Conservation (phyloP, 345 rosid species). For the Hibiscus mutabilis region DNA sequence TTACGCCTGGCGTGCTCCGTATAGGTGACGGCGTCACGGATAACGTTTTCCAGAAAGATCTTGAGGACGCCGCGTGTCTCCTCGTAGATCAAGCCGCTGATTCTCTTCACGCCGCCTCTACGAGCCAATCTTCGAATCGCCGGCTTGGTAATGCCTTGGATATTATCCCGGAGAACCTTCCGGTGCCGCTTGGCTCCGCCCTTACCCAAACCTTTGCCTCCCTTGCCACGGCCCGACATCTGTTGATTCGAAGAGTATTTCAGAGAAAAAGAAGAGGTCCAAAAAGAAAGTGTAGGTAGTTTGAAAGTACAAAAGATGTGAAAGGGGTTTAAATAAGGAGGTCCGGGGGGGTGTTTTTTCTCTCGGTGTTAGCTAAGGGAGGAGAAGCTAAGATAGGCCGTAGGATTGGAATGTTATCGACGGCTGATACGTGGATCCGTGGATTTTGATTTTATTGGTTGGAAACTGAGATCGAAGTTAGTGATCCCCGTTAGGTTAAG, state of each 20-base stretch:
- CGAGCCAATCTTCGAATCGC: neutral
- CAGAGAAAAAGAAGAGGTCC: neutral
- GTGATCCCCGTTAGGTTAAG: neutral
- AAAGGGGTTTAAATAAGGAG: neutral
- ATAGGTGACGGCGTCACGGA: neutral
- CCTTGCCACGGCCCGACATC: neutral
- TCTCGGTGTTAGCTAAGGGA: neutral
- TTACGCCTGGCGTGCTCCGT: slow-evolving; percentile 4
- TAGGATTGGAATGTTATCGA: neutral
- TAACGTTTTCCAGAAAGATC: slow-evolving; percentile 6
- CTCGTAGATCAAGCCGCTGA: slow-evolving; percentile 1
- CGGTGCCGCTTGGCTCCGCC: neutral
- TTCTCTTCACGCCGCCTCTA: neutral
- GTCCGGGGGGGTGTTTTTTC: neutral
- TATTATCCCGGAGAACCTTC: neutral
- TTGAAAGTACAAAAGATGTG: neutral
- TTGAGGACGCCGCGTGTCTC: slow-evolving; percentile 3
- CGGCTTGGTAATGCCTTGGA: neutral
- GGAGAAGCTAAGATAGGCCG: neutral
- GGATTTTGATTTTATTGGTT: neutral
- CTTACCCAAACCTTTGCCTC: neutral
- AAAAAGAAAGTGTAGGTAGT: neutral
- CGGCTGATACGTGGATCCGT: neutral
- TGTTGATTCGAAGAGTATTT: neutral
- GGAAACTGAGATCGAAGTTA: neutral